Evolutionary conservation across 2,329 filamentous ascomycete species (phyloP).

Genomic region (Fusarium buharicum): DNA sequence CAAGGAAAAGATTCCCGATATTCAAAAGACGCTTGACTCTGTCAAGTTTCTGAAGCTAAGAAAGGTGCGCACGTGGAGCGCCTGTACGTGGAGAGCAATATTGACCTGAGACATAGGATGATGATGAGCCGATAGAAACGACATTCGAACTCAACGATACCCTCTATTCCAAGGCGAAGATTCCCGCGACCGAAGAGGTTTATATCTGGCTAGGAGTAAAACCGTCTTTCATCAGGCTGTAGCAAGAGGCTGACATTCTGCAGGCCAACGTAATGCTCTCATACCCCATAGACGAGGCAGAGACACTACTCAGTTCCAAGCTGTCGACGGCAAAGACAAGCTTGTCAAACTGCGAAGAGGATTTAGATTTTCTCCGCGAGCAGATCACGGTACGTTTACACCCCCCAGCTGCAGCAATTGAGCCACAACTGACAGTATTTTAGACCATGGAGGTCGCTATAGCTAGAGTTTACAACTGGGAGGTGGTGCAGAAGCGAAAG

Average conservation of each 20-base stretch:
- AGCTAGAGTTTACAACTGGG: slow-evolving; percentile 99
- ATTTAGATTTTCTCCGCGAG: slow-evolving; percentile 92
- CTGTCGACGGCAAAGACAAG: slow-evolving; percentile 81
- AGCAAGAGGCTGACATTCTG: slow-evolving; percentile 40
- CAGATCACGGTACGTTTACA: slow-evolving; percentile 83
- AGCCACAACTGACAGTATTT: slow-evolving; percentile 9
- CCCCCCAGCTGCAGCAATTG: not conserved
- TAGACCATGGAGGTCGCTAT: slow-evolving; percentile 97
- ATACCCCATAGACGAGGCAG: slow-evolving; percentile 90
- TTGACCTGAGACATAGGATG: slow-evolving; percentile 53
- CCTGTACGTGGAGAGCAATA: not conserved
- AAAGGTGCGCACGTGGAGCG: slow-evolving; percentile 61
- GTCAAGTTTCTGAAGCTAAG: slow-evolving; percentile 84
- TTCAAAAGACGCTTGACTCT: slow-evolving; percentile 93
- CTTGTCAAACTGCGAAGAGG: slow-evolving; percentile 90
- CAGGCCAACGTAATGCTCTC: slow-evolving; percentile 97
- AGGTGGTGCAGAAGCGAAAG: slow-evolving; percentile 94
- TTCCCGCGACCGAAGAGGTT: slow-evolving; percentile 87
- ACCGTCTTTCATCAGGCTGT: not conserved
- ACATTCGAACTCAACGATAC: slow-evolving; percentile 98
- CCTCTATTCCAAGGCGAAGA: slow-evolving; percentile 85
- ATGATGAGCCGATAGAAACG: slow-evolving; percentile 80
- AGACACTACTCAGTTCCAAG: slow-evolving; percentile 80
- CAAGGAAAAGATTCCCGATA: slow-evolving; percentile 96
- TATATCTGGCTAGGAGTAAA: slow-evolving; percentile 93